Evolutionary conservation across 345 rosid species (phyloP), one percentile per base, ranked within the genome.

Genomic region (Pistacia integerrima): DNA sequence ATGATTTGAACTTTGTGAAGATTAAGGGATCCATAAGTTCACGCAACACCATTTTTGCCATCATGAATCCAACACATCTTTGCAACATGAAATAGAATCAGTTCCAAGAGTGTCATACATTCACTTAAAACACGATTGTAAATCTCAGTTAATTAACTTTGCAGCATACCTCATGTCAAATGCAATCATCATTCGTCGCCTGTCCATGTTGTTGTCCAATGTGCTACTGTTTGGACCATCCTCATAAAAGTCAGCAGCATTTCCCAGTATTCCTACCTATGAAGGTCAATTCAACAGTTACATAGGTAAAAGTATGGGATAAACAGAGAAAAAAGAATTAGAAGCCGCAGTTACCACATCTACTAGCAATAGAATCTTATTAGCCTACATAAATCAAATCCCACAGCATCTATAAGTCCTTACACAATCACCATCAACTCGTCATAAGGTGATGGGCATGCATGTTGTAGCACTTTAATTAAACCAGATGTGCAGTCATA

Each of bases 21-120:
- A 87, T 85, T 75, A 80, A 60, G 38, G 99, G 97, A 86, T 93
- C 93, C 97, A 93, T 92, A 70, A 93, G 93, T 75, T 95, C 99
- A 81, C 84, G 86, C 84, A 92, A 74, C 82, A 93, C 94, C 99
- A 95, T 95, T 87, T 95, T 93, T n/a, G 92, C 99, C 97, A 95
- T 92, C 90, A 93, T 95, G 87, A 90, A 93, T 56, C 99, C 99
- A 74, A 95, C 91, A 74, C 98, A 93, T 81, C 98, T 95, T 74
- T 70, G 76, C 65, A 77, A 58, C 60, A 69, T 20, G 44, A 78
- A 77, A 83, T 16, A 78, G 30, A 75, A 72, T 72, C 67, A 75
- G 79, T 69, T 75, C 58, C 57, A 74, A 25, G 76, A 74, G 60
- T 69, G 46, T 41, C 46, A 36, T 70, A 58, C 33, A 55, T 20